Conservation (phyloP, 106 monocot genomes). For the Dioscorea dumetorum region DNA sequence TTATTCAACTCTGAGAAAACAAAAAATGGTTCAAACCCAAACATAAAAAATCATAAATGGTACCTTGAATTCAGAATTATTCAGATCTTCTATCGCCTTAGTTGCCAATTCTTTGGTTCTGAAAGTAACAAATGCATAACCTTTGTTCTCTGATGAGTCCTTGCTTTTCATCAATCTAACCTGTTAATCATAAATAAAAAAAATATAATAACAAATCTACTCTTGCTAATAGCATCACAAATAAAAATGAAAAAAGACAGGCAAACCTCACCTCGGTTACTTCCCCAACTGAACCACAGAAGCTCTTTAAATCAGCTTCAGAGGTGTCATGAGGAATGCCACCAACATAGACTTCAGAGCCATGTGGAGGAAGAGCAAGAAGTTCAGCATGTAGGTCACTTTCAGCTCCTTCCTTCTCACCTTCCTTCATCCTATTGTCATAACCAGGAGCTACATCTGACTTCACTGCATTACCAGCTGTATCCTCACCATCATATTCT, state of each 20-base stretch:
- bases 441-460: neutral
- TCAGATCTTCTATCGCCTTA: constrained; percentile 56
- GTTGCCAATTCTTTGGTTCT: constrained; percentile 48
- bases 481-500: constrained; percentile 19
- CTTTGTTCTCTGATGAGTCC: constrained; percentile 49
- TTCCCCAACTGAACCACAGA: constrained; percentile 66
- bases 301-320: constrained; percentile 48
- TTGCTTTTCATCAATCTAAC: constrained; percentile 80
- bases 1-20: no score
- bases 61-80: constrained; percentile 64
- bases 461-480: constrained; percentile 7
- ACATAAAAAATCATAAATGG: neutral
- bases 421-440: constrained; percentile 6
- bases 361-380: constrained; percentile 80
- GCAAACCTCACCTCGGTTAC: constrained; percentile 50
- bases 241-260: no score
- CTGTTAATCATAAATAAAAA: constrained; percentile 12
- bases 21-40: no score
- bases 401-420: constrained; percentile 30
- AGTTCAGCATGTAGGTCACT: constrained; percentile 53
- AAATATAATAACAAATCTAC: neutral
- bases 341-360: constrained; percentile 81
- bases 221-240: no score
- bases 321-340: constrained; percentile 54
- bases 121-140: constrained; percentile 75